Evolutionary conservation across 2,329 filamentous ascomycete genomes (phyloP).

Genomic region (Penicillium paneum): DNA sequence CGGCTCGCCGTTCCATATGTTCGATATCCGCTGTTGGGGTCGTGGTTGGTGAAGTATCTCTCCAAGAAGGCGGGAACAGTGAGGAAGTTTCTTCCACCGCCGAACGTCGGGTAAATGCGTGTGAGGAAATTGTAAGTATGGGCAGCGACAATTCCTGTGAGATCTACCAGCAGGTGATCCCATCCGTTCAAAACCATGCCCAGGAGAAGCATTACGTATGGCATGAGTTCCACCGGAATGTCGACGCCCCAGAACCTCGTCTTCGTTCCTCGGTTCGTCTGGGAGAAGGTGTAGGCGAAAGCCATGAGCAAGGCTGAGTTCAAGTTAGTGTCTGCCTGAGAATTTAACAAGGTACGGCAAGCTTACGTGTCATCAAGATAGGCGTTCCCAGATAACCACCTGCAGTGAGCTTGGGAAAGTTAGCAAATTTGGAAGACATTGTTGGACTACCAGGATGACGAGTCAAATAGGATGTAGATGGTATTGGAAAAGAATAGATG

Average conservation of each 20-base stretch:
- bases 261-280: conserved; percentile 76
- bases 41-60: conserved; percentile 57
- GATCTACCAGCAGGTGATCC: conserved; percentile 58
- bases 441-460: conserved; percentile 22
- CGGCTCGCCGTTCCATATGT: conserved; percentile 62
- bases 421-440: conserved; percentile 28
- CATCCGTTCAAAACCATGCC: conserved; percentile 67
- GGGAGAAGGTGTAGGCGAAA: conserved; percentile 77
- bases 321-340: conserved; percentile 42
- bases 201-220: conserved; percentile 73
- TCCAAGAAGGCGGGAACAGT: conserved; percentile 70
- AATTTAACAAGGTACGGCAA: conserved; percentile 1
- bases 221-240: conserved; percentile 77
- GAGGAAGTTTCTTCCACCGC: conserved; percentile 74
- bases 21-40: conserved; percentile 48
- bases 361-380: conserved; percentile 41
- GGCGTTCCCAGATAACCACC: conserved; percentile 34
- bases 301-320: conserved; percentile 69
- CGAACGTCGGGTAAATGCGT: conserved; percentile 82
- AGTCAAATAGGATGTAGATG: conserved; percentile 19
- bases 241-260: conserved; percentile 77
- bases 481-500: conserved; percentile 22
- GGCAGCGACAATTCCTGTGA: conserved; percentile 78
- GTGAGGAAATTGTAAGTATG: conserved; percentile 90
- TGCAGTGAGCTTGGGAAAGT: conserved; percentile 40